A percentile compares a stretch with the other conserved stretches of the same genome.
Conservation (phyloP, 768 basidiomycete species). For the Mycena filopes region DNA sequence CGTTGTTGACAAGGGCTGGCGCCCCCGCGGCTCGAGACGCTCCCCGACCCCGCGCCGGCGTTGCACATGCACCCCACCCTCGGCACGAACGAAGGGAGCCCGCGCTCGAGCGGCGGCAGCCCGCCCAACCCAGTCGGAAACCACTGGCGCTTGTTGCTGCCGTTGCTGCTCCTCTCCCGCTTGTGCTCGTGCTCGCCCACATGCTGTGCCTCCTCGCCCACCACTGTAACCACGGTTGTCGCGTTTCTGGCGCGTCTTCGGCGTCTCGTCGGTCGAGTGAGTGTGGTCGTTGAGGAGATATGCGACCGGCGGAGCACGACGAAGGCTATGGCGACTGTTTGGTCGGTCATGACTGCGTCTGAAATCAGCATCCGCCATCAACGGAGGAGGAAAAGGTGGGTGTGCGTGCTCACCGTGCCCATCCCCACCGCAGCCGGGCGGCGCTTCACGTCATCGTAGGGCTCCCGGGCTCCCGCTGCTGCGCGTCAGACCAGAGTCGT, state of each 20-base stretch:
- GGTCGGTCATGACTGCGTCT: constrained; percentile 78
- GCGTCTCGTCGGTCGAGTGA: constrained; percentile 54
- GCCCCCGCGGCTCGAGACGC: constrained; percentile 27
- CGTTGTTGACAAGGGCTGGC: constrained; percentile 30
- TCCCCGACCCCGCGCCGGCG: constrained; percentile 34
- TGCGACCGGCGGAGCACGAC: constrained; percentile 77
- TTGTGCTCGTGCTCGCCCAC: constrained; percentile 39
- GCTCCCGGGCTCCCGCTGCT: no score
- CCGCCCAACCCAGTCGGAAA: constrained; percentile 35
- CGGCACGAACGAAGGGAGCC: constrained; percentile 17
- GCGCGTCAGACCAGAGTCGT: no score
- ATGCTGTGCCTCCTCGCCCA: constrained; percentile 35
- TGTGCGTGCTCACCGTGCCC: no score
- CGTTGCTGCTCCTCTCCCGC: constrained; percentile 28
- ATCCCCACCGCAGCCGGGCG: no score
- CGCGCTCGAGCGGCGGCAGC: constrained; percentile 35
- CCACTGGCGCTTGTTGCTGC: constrained; percentile 48
- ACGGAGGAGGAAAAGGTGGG: no score
- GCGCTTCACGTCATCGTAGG: no score
- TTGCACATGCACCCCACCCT: constrained; percentile 42
- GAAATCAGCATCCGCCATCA: background rate
- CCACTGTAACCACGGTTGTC: constrained; percentile 33
- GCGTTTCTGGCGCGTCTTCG: constrained; percentile 57
- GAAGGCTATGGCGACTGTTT: constrained; percentile 89
- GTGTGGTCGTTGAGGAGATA: constrained; percentile 29